phyloP scores from a whole-genome alignment of 1,139 yeast genomes.

The Taiozyma sp. region DNA sequence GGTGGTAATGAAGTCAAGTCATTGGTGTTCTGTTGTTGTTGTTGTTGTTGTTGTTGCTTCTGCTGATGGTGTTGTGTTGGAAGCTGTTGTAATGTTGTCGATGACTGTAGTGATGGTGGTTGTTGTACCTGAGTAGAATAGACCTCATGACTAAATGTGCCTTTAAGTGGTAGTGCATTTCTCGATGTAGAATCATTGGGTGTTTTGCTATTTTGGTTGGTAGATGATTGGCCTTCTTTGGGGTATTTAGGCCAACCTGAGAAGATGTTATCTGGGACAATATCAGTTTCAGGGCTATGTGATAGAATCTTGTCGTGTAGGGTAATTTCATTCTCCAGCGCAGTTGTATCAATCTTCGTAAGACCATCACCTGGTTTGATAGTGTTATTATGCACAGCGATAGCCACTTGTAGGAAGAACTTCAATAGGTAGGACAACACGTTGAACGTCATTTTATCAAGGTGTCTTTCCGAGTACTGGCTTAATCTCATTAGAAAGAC shows the following conservation, averaged over 20 bases:
- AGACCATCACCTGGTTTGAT: conserved; percentile 6
- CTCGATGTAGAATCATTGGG: not conserved
- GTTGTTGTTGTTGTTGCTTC: not conserved
- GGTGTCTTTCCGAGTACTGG: not conserved
- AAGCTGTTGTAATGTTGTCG: not conserved
- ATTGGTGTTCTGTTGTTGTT: not conserved
- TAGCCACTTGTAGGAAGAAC: conserved; percentile 15
- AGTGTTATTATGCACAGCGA: conserved; percentile 15
- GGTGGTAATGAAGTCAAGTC: not conserved
- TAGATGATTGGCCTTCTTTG: not conserved
- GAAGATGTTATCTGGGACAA: not conserved
- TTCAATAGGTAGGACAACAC: conserved; percentile 11
- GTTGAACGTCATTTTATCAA: conserved; percentile 7
- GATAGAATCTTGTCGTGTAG: conserved; percentile 6
- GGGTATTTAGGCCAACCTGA: not conserved
- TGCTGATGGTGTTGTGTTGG: not conserved
- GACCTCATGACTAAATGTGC: not conserved
- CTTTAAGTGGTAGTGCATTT: not conserved
- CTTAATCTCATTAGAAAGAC: conserved; percentile 4
- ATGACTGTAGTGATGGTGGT: not conserved
- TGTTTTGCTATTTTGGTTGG: not conserved
- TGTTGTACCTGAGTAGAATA: not conserved
- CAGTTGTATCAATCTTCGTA: conserved; percentile 7
- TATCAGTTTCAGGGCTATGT: not conserved
- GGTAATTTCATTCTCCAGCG: conserved; percentile 14